Conservation (phyloP, 805 yeast genomes). For the Starmerella etchellsii region DNA sequence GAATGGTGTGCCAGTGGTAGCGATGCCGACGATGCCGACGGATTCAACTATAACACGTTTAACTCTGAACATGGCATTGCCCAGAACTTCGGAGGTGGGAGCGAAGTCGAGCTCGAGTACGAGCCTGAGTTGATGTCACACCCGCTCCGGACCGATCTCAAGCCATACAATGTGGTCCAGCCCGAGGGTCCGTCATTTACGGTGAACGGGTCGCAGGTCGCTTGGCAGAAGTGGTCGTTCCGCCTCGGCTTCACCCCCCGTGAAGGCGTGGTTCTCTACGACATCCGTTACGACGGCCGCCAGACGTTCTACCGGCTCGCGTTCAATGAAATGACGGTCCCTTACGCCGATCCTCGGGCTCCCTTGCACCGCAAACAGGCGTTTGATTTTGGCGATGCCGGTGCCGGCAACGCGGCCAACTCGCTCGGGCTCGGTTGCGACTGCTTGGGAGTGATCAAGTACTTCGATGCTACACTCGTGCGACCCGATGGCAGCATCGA, state of each 20-base stretch:
- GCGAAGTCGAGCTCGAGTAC: conserved; percentile 41
- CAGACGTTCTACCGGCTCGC: conserved; percentile 61
- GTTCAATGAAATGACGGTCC: conserved; percentile 74
- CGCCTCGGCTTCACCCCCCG: conserved; percentile 55
- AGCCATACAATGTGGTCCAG: conserved; percentile 67
- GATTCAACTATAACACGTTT: conserved; percentile 41
- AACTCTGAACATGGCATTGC: conserved; percentile 42
- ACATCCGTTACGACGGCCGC: conserved; percentile 64
- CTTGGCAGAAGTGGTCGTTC: conserved; percentile 80
- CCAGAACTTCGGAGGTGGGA: conserved; percentile 38
- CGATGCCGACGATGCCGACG: conserved; percentile 50
- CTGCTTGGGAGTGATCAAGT: conserved; percentile 68
- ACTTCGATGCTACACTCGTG: conserved; percentile 49
- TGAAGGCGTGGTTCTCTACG: conserved; percentile 68
- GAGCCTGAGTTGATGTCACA: conserved; percentile 56
- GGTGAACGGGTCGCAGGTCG: conserved; percentile 45
- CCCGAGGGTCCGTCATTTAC: conserved; percentile 74
- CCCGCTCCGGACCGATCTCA: conserved; percentile 46
- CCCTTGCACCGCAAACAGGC: conserved; percentile 82
- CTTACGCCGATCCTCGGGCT: conserved; percentile 71
- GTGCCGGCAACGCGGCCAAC: conserved; percentile 64
- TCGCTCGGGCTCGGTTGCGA: conserved; percentile 62
- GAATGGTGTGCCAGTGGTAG: conserved; percentile 62
- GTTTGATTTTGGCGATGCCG: conserved; percentile 73
- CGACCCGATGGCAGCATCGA: conserved; percentile 49